These are phyloP conservation scores for Strobilomyces confusus DNA, from an alignment of 768 basidiomycete species.

Conservation along the genomic window DNA sequence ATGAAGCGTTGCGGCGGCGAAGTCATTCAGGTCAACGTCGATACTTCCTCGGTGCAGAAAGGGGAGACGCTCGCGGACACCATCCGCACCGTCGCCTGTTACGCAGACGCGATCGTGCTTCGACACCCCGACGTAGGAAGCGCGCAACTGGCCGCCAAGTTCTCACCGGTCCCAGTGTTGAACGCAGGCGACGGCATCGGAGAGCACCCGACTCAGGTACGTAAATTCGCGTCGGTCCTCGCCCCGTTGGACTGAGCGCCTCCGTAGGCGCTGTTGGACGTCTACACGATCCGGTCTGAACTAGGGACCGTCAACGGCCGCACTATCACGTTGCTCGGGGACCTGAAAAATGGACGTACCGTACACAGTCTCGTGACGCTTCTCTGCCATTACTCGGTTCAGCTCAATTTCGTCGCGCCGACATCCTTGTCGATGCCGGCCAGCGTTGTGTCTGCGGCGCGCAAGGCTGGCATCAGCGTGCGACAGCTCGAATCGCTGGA, in stretches of 20 bases:
- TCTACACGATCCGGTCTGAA: slow-evolving; percentile 96
- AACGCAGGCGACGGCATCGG: slow-evolving; percentile 98
- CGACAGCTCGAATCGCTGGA: slow-evolving; percentile 84
- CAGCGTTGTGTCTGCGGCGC: slow-evolving; percentile 74
- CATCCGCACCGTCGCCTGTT: slow-evolving; percentile 90
- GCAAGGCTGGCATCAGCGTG: slow-evolving; percentile 77
- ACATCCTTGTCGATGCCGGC: slow-evolving; percentile 85
- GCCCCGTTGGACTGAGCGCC: slow-evolving; percentile 1
- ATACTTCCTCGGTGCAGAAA: slow-evolving; percentile 85
- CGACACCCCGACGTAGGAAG: slow-evolving; percentile 94
- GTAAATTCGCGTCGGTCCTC: slow-evolving; percentile 16
- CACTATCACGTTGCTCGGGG: slow-evolving; percentile 88
- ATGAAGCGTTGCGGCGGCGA: slow-evolving; percentile 98
- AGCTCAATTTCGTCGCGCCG: slow-evolving; percentile 94
- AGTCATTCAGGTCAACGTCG: slow-evolving; percentile 80
- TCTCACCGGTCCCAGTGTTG: slow-evolving; percentile 90
- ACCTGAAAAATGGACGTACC: slow-evolving; percentile 96
- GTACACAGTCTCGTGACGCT: slow-evolving; percentile 94
- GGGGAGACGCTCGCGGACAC: slow-evolving; percentile 94
- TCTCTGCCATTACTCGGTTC: slow-evolving; percentile 87
- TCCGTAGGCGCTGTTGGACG: slow-evolving; percentile 70
- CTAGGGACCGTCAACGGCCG: slow-evolving; percentile 96
- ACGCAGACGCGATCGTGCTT: slow-evolving; percentile 91
- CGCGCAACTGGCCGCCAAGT: slow-evolving; percentile 94
- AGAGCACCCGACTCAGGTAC: slow-evolving; percentile 93